phyloP scores from a whole-genome alignment of 2,329 filamentous ascomycete species.

The Penicillium oxalicum region DNA sequence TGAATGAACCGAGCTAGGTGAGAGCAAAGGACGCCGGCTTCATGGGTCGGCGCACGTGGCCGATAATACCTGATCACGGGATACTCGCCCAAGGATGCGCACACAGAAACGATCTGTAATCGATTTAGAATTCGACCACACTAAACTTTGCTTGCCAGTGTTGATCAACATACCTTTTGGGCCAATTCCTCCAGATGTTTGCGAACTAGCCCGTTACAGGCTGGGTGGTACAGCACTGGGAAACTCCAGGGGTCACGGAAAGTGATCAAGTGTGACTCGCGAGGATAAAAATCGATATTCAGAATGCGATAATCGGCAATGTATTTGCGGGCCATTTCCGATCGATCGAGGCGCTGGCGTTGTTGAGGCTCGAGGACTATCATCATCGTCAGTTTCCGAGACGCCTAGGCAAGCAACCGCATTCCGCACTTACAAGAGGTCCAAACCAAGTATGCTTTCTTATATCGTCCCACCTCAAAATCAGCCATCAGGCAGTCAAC shows the following conservation, averaged over 20 bases:
- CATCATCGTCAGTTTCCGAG: conserved; percentile 17
- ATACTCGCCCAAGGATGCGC: conserved; percentile 87
- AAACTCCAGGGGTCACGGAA: conserved; percentile 97
- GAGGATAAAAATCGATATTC: conserved; percentile 81
- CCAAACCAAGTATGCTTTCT: conserved; percentile 77
- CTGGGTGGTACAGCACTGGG: conserved; percentile 82
- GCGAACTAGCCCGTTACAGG: conserved; percentile 76
- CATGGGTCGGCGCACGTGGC: conserved; percentile 68
- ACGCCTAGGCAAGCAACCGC: conserved; percentile 3
- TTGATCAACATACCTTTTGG: conserved; percentile 61
- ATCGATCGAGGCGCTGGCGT: conserved; percentile 68
- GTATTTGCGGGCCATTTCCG: conserved; percentile 61
- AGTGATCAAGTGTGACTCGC: conserved; percentile 84
- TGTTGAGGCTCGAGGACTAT: conserved; percentile 63
- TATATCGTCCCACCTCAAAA: conserved; percentile 77
- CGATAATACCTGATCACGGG: conserved; percentile 88
- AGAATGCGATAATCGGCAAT: conserved; percentile 77
- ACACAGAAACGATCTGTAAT: conserved; percentile 70
- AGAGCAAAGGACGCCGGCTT: conserved; percentile 79
- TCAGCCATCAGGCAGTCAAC: conserved; percentile 93
- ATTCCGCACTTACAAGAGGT: conserved; percentile 53
- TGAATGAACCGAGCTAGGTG: conserved; percentile 89
- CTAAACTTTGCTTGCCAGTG: not conserved
- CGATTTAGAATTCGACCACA: conserved; percentile 17
- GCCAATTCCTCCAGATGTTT: conserved; percentile 78